Base-by-base conservation (phyloP, 2,329 filamentous ascomycete genomes). In the Pseudovirgaria hyperparasitica region DNA sequence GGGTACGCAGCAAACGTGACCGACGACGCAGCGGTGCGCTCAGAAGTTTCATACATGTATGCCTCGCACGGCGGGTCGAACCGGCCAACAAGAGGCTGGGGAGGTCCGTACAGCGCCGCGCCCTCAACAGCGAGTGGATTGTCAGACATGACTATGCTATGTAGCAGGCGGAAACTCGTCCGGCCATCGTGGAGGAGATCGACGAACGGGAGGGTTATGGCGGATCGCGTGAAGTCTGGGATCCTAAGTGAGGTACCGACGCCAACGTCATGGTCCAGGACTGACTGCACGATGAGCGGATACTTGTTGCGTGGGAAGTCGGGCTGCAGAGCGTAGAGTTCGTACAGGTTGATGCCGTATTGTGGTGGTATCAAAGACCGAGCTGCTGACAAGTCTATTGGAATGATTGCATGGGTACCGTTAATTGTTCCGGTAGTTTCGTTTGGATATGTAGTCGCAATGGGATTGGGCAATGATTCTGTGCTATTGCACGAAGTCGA, bases 201-300 rank as follows among this genome's bases (percentile, higher is more conserved):
- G 19, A 72, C 32, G 41, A 72, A 72, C 1, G 68, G 68, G 31
- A 70, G 72, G 35, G 65, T 60, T 33, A 68, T 58, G 6, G 61
- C 58, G 11, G 60, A 48, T 19, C 61, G 62, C 66, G 70, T 28
- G 26, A 69, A 69, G 39, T 68, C 64, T 0, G 57, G 46, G 5
- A 65, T 45, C 3, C 49, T 50, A 26, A 60, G 43, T n/a, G n/a
- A 50, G 11, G 53, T 55, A 15, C 48, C 49, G 4, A 61, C 45
- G 33, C 60, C 58, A 6, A 70, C 53, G 25, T 67, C 64, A 31
- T 69, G 65, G 35, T 70, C 65, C 15, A 63, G 52, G 5, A 60
- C 54, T 1, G 60, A 59, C 38, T 67, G 61, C 5, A 67, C 36
- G 29, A 69, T 35, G 21, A 67, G 60, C 2, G 68, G 67, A 36